These are phyloP conservation scores for Phaffia rhodozyma DNA, from an alignment of 1,284 basidiomycete species.

Conservation along the genomic window DNA sequence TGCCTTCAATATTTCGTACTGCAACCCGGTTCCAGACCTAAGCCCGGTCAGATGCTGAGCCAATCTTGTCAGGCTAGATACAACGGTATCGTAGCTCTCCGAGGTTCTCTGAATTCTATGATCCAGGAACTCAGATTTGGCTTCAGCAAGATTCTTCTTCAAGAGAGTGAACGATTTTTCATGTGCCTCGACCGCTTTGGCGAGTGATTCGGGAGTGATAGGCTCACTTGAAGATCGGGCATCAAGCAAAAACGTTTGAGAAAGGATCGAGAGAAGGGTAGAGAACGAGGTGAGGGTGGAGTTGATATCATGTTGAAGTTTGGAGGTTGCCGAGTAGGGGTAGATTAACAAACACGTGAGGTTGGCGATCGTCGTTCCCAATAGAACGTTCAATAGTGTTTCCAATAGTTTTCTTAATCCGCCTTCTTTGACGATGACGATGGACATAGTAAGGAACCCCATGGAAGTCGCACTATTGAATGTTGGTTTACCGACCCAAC, in stretches of 20 bases:
- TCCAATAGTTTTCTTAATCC: slow-evolving; percentile 58
- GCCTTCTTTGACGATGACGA: slow-evolving; percentile 84
- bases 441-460: slow-evolving; percentile 73
- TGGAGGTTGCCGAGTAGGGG: slow-evolving; percentile 54
- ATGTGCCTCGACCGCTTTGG: slow-evolving; percentile 63
- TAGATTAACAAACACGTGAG: slow-evolving; percentile 31
- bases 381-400: slow-evolving; percentile 62
- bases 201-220: slow-evolving; percentile 43
- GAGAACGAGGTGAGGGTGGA: slow-evolving; percentile 76
- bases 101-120: slow-evolving; percentile 39
- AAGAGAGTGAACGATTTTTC: slow-evolving; percentile 76
- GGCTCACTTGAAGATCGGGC: slow-evolving; percentile 21
- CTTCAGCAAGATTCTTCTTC: slow-evolving; percentile 69
- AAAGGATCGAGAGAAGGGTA: slow-evolving; percentile 67
- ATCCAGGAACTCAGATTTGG: slow-evolving; percentile 65
- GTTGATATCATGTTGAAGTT: slow-evolving; percentile 67
- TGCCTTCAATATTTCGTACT: slow-evolving; percentile 62
- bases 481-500: slow-evolving; percentile 76
- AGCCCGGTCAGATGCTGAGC: slow-evolving; percentile 84
- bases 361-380: slow-evolving; percentile 45
- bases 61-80: slow-evolving; percentile 67
- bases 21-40: slow-evolving; percentile 65
- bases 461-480: slow-evolving; percentile 63
- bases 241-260: slow-evolving; percentile 71
- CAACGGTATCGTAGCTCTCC: slow-evolving; percentile 62